Conservation (phyloP, 305 asterid species). For the Solanum hybrid region DNA sequence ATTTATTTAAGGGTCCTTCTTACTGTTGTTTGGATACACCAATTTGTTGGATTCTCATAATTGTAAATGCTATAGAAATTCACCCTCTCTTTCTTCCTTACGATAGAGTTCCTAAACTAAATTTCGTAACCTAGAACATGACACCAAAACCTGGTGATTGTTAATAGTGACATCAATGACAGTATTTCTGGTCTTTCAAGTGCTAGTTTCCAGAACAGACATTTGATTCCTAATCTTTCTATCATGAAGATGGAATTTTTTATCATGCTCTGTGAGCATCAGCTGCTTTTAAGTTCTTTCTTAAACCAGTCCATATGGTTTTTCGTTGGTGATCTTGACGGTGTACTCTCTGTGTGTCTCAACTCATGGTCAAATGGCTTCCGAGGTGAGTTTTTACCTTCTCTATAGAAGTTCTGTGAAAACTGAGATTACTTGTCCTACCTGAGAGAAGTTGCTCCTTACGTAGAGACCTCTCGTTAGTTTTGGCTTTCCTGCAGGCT, state of each 20-base stretch:
- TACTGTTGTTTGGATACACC: background rate
- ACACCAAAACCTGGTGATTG: background rate
- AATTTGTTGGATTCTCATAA: constrained; percentile 1
- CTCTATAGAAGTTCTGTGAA: background rate
- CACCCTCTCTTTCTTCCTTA: background rate
- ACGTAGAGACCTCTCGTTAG: background rate
- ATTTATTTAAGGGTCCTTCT: background rate
- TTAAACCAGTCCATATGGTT: background rate
- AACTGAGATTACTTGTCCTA: background rate
- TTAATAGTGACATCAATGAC: background rate
- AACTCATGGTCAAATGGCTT: background rate
- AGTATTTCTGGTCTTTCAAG: background rate
- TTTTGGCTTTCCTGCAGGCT: background rate
- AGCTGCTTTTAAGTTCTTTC: background rate
- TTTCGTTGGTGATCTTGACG: background rate
- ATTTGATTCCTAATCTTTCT: background rate
- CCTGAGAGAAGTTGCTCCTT: background rate
- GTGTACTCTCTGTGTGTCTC: background rate
- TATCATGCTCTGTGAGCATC: background rate
- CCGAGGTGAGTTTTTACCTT: background rate
- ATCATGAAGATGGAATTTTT: background rate
- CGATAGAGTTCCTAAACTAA: background rate
- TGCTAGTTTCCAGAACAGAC: background rate
- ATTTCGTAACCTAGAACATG: background rate
- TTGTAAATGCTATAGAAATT: constrained; percentile 10